Evolutionary conservation across 768 basidiomycete genomes (phyloP).

Genomic region (Podaxis sp.): DNA sequence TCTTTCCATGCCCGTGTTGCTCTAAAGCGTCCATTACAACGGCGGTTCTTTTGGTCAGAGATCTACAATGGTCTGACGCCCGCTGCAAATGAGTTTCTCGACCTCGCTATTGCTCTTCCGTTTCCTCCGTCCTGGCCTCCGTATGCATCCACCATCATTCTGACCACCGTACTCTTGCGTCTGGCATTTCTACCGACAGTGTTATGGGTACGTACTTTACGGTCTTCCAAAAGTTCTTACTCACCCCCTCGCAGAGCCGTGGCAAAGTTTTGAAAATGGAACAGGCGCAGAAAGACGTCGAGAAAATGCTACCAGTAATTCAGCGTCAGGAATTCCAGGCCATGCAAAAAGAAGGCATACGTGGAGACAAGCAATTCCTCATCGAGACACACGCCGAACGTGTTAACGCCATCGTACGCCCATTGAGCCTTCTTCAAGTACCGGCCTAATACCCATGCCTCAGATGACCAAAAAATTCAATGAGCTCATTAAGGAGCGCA

Average conservation of each 20-base stretch:
- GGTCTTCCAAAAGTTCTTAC: neutral
- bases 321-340: constrained; percentile 40
- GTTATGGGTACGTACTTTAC: constrained; percentile 60
- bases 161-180: constrained; percentile 62
- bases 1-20: neutral
- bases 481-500: constrained; percentile 58
- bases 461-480: constrained; percentile 56
- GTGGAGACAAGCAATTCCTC: constrained; percentile 52
- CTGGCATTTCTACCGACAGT: constrained; percentile 66
- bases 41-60: constrained; percentile 8
- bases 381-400: constrained; percentile 47
- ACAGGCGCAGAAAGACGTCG: constrained; percentile 54
- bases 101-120: constrained; percentile 74
- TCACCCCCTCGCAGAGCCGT: constrained; percentile 47
- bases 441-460: constrained; percentile 1
- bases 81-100: constrained; percentile 63
- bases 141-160: constrained; percentile 74
- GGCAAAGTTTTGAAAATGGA: constrained; percentile 58
- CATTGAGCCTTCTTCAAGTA: neutral
- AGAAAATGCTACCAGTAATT: constrained; percentile 43
- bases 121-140: constrained; percentile 64
- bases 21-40: neutral
- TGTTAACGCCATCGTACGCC: constrained; percentile 45
- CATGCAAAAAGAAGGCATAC: constrained; percentile 56
- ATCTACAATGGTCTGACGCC: constrained; percentile 30